These are phyloP conservation scores for Cyclanthera cordifolia DNA, from an alignment of 306 rosid species.

Conservation along the genomic window DNA sequence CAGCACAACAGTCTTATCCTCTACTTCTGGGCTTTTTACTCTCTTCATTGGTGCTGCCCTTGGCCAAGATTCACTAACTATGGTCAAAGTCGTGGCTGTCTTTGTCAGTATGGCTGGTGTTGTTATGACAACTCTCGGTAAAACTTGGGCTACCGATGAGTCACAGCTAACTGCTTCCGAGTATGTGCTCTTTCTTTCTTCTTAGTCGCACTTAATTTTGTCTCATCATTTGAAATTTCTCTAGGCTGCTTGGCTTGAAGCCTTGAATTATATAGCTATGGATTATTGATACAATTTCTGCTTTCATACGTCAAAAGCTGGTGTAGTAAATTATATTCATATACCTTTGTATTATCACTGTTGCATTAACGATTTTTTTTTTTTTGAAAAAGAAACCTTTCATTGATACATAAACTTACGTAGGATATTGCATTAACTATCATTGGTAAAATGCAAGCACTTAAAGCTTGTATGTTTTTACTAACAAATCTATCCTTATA, in stretches of 20 bases:
- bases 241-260: no score
- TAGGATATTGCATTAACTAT: background rate
- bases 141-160: constrained; percentile 94
- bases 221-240: background rate
- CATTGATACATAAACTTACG: background rate
- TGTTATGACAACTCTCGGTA: constrained; percentile 83
- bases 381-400: no score
- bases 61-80: constrained; percentile 79
- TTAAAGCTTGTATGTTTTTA: background rate
- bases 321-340: background rate
- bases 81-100: constrained; percentile 77
- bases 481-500: background rate
- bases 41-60: constrained; percentile 75
- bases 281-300: background rate
- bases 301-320: background rate
- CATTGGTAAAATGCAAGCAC: background rate
- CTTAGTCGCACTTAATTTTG: constrained; percentile 2
- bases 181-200: constrained; percentile 36
- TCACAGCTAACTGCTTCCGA: constrained; percentile 25
- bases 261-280: background rate
- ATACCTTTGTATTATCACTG: background rate
- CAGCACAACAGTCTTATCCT: constrained; percentile 88
- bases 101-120: constrained; percentile 95
- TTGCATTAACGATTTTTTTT: no score
- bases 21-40: constrained; percentile 97